Evolutionary conservation across 495 filamentous ascomycete species (phyloP).

Genomic region (Penicillium riverlandense): DNA sequence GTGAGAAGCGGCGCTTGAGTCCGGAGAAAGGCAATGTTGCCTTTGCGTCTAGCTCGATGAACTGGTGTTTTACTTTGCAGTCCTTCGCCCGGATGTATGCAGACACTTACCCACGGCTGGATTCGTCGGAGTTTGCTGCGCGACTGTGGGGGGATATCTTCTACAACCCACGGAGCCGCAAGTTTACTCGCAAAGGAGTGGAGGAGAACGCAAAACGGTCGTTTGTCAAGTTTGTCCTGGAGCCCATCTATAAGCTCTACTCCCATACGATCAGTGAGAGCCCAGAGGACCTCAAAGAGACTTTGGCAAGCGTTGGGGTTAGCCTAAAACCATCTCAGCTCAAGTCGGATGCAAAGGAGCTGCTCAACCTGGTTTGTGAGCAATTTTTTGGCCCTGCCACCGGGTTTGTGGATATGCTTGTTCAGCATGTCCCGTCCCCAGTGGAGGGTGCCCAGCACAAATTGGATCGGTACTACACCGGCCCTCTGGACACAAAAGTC

Average conservation of each 20-base stretch:
- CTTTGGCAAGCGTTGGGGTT: constrained; percentile 75
- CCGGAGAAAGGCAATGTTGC: constrained; percentile 96
- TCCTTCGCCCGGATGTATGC: constrained; percentile 97
- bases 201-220: constrained; percentile 77
- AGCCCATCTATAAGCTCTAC: constrained; percentile 97
- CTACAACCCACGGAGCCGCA: constrained; percentile 83
- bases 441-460: constrained; percentile 67
- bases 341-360: constrained; percentile 78
- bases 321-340: constrained; percentile 84
- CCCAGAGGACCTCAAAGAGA: constrained; percentile 76
- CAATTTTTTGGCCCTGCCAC: constrained; percentile 88
- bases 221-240: constrained; percentile 91
- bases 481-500: constrained; percentile 82
- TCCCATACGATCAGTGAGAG: constrained; percentile 92
- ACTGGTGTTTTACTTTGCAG: constrained; percentile 90
- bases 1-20: constrained; percentile 73
- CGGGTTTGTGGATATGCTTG: constrained; percentile 94
- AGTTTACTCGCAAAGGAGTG: constrained; percentile 78
- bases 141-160: constrained; percentile 96
- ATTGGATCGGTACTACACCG: constrained; percentile 85
- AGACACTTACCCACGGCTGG: constrained; percentile 74
- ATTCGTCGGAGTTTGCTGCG: constrained; percentile 67
- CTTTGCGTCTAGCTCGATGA: constrained; percentile 88
- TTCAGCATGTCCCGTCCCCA: constrained; percentile 85
- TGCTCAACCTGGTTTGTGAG: constrained; percentile 84